A percentile compares a stretch with the other conserved stretches of the same genome.
phyloP scores from a whole-genome alignment of 2,329 filamentous ascomycete genomes.

The Aspergillus ochraceus region DNA sequence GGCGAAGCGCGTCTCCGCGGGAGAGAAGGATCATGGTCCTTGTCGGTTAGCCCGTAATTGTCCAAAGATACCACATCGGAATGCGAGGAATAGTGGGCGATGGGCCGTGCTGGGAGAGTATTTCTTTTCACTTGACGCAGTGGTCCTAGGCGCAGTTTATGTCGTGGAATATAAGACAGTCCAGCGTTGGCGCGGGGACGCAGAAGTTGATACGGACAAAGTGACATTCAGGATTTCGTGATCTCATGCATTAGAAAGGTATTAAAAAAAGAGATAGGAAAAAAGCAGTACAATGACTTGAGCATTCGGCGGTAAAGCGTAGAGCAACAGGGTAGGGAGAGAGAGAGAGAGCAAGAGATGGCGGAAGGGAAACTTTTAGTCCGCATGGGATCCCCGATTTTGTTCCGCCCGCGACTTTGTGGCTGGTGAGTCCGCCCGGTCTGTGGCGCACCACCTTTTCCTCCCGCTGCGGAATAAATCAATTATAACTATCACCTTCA shows the following conservation, averaged over 20 bases:
- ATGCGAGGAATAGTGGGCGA: slow-evolving; percentile 14
- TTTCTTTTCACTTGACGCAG: slow-evolving; percentile 22
- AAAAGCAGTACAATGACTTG: background rate
- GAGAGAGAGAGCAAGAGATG: background rate
- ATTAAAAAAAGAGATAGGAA: too few relatives aligned
- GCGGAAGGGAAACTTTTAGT: slow-evolving; percentile 6
- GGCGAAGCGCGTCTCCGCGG: too few relatives aligned
- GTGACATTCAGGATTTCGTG: slow-evolving; percentile 36
- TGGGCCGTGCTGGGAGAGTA: slow-evolving; percentile 6
- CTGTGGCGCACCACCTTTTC: slow-evolving; percentile 28
- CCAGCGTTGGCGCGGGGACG: slow-evolving; percentile 30
- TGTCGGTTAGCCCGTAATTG: background rate
- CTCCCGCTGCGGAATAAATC: slow-evolving; percentile 14
- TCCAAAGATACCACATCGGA: slow-evolving; percentile 2
- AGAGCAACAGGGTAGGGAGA: background rate
- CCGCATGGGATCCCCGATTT: slow-evolving; percentile 21
- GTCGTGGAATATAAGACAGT: slow-evolving; percentile 23
- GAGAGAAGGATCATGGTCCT: background rate
- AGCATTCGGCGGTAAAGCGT: background rate
- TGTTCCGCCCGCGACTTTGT: slow-evolving; percentile 7
- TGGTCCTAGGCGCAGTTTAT: slow-evolving; percentile 18
- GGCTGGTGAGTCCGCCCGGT: background rate
- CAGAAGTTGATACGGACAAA: slow-evolving; percentile 30
- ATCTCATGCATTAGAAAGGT: slow-evolving; percentile 21
- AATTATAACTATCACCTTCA: background rate